phyloP scores from a whole-genome alignment of 2,329 filamentous ascomycete genomes.

The Polytolypa hystricis region DNA sequence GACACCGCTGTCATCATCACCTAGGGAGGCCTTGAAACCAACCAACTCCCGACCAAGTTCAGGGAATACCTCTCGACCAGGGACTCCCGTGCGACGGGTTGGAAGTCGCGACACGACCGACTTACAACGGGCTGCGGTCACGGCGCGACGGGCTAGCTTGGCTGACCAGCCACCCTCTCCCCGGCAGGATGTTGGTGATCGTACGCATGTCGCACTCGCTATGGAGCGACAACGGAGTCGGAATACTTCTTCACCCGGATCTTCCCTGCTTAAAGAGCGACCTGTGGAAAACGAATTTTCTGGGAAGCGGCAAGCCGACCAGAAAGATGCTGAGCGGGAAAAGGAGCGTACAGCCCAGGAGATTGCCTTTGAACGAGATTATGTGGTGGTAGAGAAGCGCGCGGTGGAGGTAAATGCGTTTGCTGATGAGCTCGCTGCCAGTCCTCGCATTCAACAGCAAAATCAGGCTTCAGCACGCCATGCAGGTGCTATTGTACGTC shows the following conservation, averaged over 20 bases:
- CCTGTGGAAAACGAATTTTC: conserved; percentile 24
- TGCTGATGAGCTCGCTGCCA: conserved; percentile 85
- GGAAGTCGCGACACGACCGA: conserved; percentile 26
- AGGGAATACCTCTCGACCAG: conserved; percentile 18
- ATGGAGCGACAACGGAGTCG: conserved; percentile 54
- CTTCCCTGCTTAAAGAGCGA: conserved; percentile 39
- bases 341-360: conserved; percentile 67
- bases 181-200: conserved; percentile 26
- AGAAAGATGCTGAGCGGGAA: conserved; percentile 33
- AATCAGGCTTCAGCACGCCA: conserved; percentile 41
- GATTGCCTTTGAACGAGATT: conserved; percentile 82
- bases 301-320: conserved; percentile 22
- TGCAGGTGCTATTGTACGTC: conserved; percentile 55
- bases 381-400: conserved; percentile 89
- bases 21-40: conserved; percentile 26
- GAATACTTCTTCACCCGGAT: conserved; percentile 30
- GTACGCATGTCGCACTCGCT: conserved; percentile 26
- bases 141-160: conserved; percentile 23
- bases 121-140: conserved; percentile 16
- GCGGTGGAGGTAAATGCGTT: conserved; percentile 95
- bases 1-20: conserved; percentile 17
- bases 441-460: conserved; percentile 50
- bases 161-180: conserved; percentile 31
- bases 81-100: conserved; percentile 22
- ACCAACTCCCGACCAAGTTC: conserved; percentile 19